These are phyloP conservation scores for Tolypocladium nubicola DNA, from an alignment of 2,329 filamentous ascomycete species.

Conservation along the genomic window DNA sequence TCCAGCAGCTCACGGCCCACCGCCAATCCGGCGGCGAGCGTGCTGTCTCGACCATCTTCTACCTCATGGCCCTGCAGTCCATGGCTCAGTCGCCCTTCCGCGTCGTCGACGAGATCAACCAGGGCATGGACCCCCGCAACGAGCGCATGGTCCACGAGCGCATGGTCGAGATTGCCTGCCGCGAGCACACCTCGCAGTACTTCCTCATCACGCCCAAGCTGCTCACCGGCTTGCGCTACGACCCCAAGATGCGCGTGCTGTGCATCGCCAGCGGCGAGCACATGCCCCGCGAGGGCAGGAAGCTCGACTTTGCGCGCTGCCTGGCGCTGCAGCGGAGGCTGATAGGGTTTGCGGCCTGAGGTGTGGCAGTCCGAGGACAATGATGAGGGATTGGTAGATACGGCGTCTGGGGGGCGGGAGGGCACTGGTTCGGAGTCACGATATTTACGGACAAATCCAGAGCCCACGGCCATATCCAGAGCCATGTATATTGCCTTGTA, in stretches of 20 bases:
- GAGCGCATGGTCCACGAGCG: constrained; percentile 96
- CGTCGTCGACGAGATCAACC: constrained; percentile 98
- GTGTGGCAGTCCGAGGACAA: not conserved
- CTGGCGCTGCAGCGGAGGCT: constrained; percentile 31
- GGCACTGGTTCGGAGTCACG: not conserved
- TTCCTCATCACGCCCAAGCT: constrained; percentile 98
- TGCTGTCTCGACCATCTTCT: constrained; percentile 95
- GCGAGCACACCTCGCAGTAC: constrained; percentile 71
- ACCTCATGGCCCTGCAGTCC: constrained; percentile 93
- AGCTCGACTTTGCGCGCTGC: constrained; percentile 38
- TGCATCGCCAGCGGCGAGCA: constrained; percentile 86
- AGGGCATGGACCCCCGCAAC: constrained; percentile 98
- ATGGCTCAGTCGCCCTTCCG: constrained; percentile 92
- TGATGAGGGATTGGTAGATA: not conserved
- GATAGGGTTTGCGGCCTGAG: constrained; percentile 20
- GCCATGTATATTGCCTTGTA: not conserved
- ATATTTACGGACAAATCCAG: not conserved
- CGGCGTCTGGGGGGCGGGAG: not conserved
- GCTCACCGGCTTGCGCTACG: constrained; percentile 74
- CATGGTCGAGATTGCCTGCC: constrained; percentile 95
- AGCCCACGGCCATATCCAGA: not conserved
- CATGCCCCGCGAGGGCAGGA: constrained; percentile 44
- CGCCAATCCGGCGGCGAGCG: constrained; percentile 94
- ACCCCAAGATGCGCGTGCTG: constrained; percentile 82
- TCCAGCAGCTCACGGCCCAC: constrained; percentile 80